Evolutionary conservation across 2,329 filamentous ascomycete genomes (phyloP).

Genomic region (Cordyceps pruinosa): DNA sequence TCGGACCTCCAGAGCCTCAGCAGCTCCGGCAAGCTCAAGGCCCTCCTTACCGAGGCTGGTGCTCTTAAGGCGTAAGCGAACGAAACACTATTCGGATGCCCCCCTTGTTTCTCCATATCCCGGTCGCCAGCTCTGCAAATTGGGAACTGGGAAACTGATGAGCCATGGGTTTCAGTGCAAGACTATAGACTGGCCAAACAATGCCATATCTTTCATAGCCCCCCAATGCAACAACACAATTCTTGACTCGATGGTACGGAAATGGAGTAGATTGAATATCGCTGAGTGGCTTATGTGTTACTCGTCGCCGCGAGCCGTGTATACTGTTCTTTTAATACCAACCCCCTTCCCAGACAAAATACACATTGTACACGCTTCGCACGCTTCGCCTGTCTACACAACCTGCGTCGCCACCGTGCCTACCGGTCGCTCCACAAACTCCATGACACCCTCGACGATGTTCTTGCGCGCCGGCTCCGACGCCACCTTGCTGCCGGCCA

Average conservation of each 20-base stretch:
- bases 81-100: not conserved
- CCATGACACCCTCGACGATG: constrained; percentile 81
- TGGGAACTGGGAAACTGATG: constrained; percentile 6
- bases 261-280: not conserved
- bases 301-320: not conserved
- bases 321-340: not conserved
- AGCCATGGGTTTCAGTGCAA: not conserved
- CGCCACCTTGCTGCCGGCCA: constrained; percentile 79
- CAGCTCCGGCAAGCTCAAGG: constrained; percentile 31
- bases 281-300: constrained; percentile 1
- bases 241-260: too few relatives aligned
- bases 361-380: constrained; percentile 1
- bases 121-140: not conserved
- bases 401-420: constrained; percentile 82
- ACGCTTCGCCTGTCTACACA: constrained; percentile 25
- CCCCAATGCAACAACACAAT: too few relatives aligned
- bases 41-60: constrained; percentile 35
- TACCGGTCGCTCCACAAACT: constrained; percentile 79
- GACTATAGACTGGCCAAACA: not conserved
- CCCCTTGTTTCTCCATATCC: constrained; percentile 1
- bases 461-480: constrained; percentile 74
- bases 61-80: constrained; percentile 35
- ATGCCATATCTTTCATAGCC: not conserved
- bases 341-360: not conserved
- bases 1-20: constrained; percentile 68